A percentile compares a stretch with the other conserved stretches of the same genome.
These are phyloP conservation scores for Rhynchospora breviuscula DNA, from an alignment of 176 grass and related monocot species.

Conservation along the genomic window DNA sequence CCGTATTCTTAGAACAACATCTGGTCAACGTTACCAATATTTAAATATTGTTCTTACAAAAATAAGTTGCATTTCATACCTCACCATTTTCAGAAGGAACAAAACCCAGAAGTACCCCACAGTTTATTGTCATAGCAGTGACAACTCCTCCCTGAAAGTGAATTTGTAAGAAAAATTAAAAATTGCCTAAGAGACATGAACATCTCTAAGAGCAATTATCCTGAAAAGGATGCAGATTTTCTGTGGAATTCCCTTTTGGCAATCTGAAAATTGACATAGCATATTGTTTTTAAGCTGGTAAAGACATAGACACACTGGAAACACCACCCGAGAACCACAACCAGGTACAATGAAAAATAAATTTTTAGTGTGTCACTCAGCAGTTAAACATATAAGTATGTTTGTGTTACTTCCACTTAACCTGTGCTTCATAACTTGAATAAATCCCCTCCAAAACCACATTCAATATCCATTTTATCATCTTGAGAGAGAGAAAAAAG, in stretches of 20 bases:
- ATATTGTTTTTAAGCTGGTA: not conserved
- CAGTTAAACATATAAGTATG: not conserved
- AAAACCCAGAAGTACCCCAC: conserved; percentile 79
- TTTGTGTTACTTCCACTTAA: not conserved
- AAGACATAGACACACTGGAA: not conserved
- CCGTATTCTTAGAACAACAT: not conserved
- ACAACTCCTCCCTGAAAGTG: conserved; percentile 65
- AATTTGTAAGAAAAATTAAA: not conserved
- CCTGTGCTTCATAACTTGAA: not conserved
- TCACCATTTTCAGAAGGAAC: conserved; percentile 59
- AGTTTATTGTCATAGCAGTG: conserved; percentile 90
- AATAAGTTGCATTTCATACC: conserved; percentile 31
- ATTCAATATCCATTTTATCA: not conserved
- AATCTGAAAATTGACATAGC: not conserved
- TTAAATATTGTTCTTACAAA: not conserved
- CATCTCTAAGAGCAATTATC: conserved; percentile 11
- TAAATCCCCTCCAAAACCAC: not conserved
- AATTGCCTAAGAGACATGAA: conserved; percentile 7
- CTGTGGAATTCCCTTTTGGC: not conserved
- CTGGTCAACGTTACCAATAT: not conserved
- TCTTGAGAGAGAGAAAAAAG: not conserved
- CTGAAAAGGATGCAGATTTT: not conserved
- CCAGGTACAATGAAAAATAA: not conserved
- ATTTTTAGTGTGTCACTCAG: not conserved
- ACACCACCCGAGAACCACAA: not conserved